Evolutionary conservation across 805 yeast genomes (phyloP), one percentile per base, ranked within the genome.

Genomic region (Kuraishia cidri): DNA sequence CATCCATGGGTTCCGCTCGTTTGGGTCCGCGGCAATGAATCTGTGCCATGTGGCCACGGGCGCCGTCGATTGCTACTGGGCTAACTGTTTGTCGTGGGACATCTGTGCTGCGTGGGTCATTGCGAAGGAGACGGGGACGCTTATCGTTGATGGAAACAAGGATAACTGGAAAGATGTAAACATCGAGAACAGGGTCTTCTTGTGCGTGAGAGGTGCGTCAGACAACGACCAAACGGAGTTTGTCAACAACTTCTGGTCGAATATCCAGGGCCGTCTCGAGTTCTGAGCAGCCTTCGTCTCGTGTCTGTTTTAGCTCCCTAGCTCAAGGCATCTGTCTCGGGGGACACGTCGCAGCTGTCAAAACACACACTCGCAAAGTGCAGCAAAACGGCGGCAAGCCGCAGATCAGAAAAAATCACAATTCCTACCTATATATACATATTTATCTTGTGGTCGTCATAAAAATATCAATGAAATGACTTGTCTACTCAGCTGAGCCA

Each of bases 51-150:
- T 71, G 4, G 80, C 82, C 1, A 58, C 69, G 3, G 83, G 83
- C 5, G 60, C 60, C 36, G 38, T 74, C 18, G 83, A 76, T 45
- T 64, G 73, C 4, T 76, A 76, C 50, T 76, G 82, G 80, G 54
- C 44, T 30, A 19, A 80, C n/a, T 73, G 79, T 46, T 72, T 66
- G 47, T 69, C 75, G 16, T 76, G 82, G 82, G 83, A 76, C 46
- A 79, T 75, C 2, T 72, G 79, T 48, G 83, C 81, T 11, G 79
- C 80, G 25, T 75, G 79, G 79, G 63, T 74, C 30, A 70, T 76
- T 31, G 44, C 75, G 6, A 56, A 60, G 28, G 83, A 76, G 41
- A 66, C 79, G 9, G 83, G 83, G 3, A 81, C 79, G 9, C 40
- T 46, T 6, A 50, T 72, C 29, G 76, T 71, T n/a, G 66, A 74